phyloP scores from a whole-genome alignment of 108 stramenopile genomes.

The Pseudonitzschia pungens region DNA sequence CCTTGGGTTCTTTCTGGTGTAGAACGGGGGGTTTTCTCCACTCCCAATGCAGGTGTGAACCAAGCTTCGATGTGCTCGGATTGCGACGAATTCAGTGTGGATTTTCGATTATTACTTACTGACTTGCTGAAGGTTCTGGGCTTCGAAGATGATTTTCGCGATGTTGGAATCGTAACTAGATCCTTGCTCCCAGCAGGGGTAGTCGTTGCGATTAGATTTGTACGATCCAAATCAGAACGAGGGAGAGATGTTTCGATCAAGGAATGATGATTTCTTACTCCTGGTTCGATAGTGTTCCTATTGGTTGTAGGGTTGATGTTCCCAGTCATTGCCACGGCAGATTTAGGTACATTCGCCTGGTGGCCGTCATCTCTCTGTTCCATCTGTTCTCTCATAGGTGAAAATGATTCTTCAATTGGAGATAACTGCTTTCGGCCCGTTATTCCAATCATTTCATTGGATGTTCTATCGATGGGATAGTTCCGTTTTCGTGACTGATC shows the following conservation, averaged over 20 bases:
- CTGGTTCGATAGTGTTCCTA: background rate
- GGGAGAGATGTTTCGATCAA: background rate
- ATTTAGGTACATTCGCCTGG: background rate
- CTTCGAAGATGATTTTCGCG: background rate
- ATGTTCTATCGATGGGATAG: background rate
- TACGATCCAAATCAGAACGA: background rate
- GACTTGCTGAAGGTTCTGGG: too few relatives aligned
- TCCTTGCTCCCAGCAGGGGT: background rate
- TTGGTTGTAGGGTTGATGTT: background rate
- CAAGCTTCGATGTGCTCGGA: constrained; percentile 12
- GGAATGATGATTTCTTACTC: background rate
- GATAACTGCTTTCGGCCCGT: background rate
- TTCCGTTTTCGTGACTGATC: background rate
- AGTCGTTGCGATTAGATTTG: background rate
- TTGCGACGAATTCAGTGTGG: background rate
- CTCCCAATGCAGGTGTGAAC: constrained; percentile 5
- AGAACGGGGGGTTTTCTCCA: too few relatives aligned
- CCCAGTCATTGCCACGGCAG: background rate
- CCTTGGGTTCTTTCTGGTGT: background rate
- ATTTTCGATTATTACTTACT: background rate
- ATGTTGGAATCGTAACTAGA: background rate
- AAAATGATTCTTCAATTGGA: background rate
- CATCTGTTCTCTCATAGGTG: background rate
- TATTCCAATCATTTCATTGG: background rate
- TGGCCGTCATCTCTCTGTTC: background rate